Evolutionary conservation across 768 basidiomycete species (phyloP), one percentile per base, ranked within the genome.

Genomic region (Termitomyces sp.): DNA sequence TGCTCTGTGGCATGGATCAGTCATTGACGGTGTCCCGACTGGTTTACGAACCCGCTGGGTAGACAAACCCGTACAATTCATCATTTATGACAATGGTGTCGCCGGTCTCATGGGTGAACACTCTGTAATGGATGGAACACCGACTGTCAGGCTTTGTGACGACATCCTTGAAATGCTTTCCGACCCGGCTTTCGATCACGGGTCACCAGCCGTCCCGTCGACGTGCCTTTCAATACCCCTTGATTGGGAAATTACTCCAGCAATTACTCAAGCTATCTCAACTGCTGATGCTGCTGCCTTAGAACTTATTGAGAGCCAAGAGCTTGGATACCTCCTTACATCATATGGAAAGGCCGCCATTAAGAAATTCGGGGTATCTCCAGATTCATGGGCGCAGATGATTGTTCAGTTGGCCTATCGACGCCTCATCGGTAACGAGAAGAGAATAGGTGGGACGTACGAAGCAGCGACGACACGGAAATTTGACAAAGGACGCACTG

Each of bases 331-430:
- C 71, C 69, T 81, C 58, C 75, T 81, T 41, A 92, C 91, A 1
- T 69, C 74, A 1, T 98, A 95, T 64, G 95, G 95, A 34, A 96
- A 94, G 71, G 81, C 81, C 44, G 81, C 83, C 18, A 91, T 96
- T 75, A 97, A 96, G 77, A 73, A 79, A 14, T 92, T 91, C 64
- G 86, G 89, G 34, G 85, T 90, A n/a, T 92, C 92, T 42, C 95
- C 95, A 3, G 95, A 98, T 67, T 90, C 90, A 27, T 97, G 94
- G 93, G 87, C 90, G 46, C 95, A 98, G 74, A 85, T 97, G 82
- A 75, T 94, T 66, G 79, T 95, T 50, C 95, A 98, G 69, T 75
- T 98, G 46, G 95, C 94, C 6, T 94, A 94, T 70, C 81, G 78
- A 57, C 82, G 94, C 1, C 78, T 93, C 34, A 72, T 86, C 31